A percentile compares a stretch with the other conserved stretches of the same genome.
Conservation (phyloP, 2,329 filamentous ascomycete genomes). For the Akanthomyces dipterigenus region DNA sequence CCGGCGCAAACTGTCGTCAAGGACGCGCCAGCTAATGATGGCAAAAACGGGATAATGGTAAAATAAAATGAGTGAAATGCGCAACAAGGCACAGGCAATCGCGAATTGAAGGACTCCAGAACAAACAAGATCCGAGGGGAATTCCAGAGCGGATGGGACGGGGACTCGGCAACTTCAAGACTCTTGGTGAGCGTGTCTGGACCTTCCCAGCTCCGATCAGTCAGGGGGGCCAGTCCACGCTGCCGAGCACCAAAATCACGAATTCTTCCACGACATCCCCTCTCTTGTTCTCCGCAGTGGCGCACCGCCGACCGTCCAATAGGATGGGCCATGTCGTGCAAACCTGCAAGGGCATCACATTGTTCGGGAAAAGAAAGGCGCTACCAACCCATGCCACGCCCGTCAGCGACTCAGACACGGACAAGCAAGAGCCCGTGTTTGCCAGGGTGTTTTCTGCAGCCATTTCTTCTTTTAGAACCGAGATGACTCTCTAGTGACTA, state of each 20-base stretch:
- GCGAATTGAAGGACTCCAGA: neutral
- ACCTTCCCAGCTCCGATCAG: conserved; percentile 1
- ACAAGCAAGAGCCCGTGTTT: neutral
- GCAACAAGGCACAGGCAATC: neutral
- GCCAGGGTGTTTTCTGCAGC: neutral
- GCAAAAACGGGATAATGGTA: neutral
- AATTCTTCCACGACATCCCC: conserved; percentile 2
- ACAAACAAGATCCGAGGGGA: neutral
- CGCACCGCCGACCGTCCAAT: neutral
- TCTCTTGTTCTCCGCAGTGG: conserved; percentile 10
- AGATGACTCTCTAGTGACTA: neutral
- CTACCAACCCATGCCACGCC: neutral
- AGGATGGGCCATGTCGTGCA: neutral
- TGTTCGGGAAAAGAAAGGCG: neutral
- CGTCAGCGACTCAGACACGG: neutral
- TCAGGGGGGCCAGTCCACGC: conserved; percentile 6
- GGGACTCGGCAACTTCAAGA: neutral
- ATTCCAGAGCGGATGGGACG: neutral
- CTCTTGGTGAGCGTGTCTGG: neutral
- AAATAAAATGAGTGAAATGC: neutral
- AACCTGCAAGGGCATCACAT: neutral
- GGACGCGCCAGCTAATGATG: neutral
- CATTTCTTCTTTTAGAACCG: neutral
- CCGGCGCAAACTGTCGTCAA: neutral
- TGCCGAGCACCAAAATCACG: conserved; percentile 1